Conservation (phyloP, 2,329 filamentous ascomycete genomes). For the Botrytis galanthina region DNA sequence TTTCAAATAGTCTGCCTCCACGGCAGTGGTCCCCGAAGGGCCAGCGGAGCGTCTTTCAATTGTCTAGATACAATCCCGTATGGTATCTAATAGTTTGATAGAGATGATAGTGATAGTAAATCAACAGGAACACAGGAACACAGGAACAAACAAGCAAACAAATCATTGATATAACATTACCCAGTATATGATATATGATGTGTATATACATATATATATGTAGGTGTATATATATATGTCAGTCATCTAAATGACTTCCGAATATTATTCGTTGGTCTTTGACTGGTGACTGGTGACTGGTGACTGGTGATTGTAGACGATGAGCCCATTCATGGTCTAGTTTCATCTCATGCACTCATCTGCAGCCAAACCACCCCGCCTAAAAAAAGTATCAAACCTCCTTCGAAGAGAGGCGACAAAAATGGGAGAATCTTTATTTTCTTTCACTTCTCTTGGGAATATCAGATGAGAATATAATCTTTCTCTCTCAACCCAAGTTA, state of each 20-base stretch:
- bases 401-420: not conserved
- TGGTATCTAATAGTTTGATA: not conserved
- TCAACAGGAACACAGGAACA: not conserved
- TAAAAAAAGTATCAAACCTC: not conserved
- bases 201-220: not conserved
- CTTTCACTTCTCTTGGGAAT: too few species aligned
- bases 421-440: not conserved
- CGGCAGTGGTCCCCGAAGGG: slow-evolving; percentile 2
- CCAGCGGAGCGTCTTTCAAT: slow-evolving; percentile 8
- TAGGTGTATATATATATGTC: not conserved
- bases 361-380: not conserved
- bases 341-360: not conserved
- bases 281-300: too few species aligned
- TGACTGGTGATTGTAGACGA: not conserved
- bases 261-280: not conserved
- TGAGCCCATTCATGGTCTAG: not conserved
- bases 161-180: not conserved
- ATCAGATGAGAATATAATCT: not conserved
- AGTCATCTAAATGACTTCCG: not conserved
- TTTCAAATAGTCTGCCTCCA: slow-evolving; percentile 1
- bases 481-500: not conserved
- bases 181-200: not conserved
- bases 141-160: too few species aligned
- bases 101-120: not conserved
- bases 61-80: not conserved